A percentile compares a stretch with the other conserved stretches of the same genome.
Evolutionary conservation across 768 basidiomycete genomes (phyloP).

Genomic region (Auricularia sp.): DNA sequence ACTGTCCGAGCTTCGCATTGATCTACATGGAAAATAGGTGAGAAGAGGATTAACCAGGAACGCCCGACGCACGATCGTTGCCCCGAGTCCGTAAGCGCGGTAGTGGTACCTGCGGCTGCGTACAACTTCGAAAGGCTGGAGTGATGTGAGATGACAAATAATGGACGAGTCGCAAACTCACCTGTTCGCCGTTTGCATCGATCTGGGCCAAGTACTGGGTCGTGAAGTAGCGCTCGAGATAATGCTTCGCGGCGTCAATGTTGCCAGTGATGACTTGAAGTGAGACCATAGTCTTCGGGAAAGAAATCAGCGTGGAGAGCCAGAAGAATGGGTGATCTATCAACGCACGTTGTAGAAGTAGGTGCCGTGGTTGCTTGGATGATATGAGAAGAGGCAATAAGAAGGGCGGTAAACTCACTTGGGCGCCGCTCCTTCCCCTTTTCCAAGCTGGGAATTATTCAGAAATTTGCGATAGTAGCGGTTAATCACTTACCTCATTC

Average conservation of each 20-base stretch:
- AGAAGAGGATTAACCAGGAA: not conserved
- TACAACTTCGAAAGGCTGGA: conserved; percentile 18
- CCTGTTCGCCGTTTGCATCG: conserved; percentile 19
- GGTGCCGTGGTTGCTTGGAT: conserved; percentile 19
- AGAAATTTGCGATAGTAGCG: too few species aligned
- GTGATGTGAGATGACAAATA: not conserved
- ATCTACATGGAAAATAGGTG: conserved; percentile 3
- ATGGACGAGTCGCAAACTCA: not conserved
- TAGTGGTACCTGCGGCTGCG: conserved; percentile 22
- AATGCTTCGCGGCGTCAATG: conserved; percentile 11
- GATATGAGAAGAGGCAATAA: not conserved
- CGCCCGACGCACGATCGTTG: not conserved
- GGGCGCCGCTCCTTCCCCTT: conserved; percentile 8
- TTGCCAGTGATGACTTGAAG: conserved; percentile 18
- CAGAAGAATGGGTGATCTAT: not conserved
- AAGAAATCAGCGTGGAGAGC: not conserved
- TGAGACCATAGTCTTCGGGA: conserved; percentile 12
- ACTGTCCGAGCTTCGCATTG: conserved; percentile 16
- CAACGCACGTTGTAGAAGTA: conserved; percentile 16
- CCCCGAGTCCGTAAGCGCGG: conserved; percentile 20
- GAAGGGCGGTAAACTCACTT: not conserved
- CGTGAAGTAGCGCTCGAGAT: conserved; percentile 15
- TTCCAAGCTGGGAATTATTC: not conserved
- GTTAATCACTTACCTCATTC: not conserved
- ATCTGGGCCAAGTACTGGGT: conserved; percentile 18